Conservation (phyloP, 2,329 filamentous ascomycete species). For the Pseudogymnoascus sp. region DNA sequence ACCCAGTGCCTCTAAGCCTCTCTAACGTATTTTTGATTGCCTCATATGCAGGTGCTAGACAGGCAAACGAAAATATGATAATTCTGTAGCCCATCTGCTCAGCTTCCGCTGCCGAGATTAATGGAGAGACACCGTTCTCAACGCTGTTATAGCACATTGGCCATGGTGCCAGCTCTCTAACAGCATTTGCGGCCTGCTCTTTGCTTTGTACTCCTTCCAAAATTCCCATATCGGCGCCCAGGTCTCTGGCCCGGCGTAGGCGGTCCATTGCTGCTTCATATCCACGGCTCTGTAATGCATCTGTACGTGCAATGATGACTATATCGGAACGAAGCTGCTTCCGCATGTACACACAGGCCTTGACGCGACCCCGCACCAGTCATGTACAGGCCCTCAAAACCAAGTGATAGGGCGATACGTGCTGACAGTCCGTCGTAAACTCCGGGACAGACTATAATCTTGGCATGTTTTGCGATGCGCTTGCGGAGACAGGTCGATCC, state of each 20-base stretch:
- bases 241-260: slow-evolving; percentile 41
- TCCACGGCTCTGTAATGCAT: slow-evolving; percentile 48
- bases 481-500: neutral
- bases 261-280: slow-evolving; percentile 48
- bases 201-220: slow-evolving; percentile 48
- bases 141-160: slow-evolving; percentile 51
- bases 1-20: slow-evolving; percentile 30
- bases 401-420: slow-evolving; percentile 52
- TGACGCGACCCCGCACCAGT: slow-evolving; percentile 47
- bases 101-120: slow-evolving; percentile 43
- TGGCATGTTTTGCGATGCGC: neutral
- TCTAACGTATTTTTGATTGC: slow-evolving; percentile 32
- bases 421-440: slow-evolving; percentile 63
- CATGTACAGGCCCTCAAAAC: slow-evolving; percentile 61
- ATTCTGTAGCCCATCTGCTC: slow-evolving; percentile 48
- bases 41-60: slow-evolving; percentile 38
- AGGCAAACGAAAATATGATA: slow-evolving; percentile 47
- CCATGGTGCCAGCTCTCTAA: slow-evolving; percentile 35
- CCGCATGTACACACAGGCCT: slow-evolving; percentile 45
- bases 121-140: slow-evolving; percentile 45
- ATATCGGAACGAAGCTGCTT: slow-evolving; percentile 45
- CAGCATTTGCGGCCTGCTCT: slow-evolving; percentile 39
- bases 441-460: slow-evolving; percentile 50
- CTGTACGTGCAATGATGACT: slow-evolving; percentile 57
- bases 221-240: slow-evolving; percentile 52